Base-by-base conservation (phyloP, 148 eudicot genomes). In the Rhododendron kiyosumense region DNA sequence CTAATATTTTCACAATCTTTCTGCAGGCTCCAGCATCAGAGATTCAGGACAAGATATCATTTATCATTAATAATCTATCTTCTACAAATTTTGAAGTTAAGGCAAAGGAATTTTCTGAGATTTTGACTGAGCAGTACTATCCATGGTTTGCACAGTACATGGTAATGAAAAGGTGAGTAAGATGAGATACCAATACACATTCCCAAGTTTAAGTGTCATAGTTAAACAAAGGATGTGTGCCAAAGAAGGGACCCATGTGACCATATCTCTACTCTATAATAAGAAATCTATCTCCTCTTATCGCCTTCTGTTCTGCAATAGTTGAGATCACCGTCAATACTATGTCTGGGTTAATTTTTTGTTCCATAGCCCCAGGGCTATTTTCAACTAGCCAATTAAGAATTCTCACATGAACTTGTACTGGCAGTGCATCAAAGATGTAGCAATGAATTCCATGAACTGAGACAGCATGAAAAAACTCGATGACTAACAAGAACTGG, bases 71-170 rank as follows among this genome's bases (percentile, higher is more conserved):
- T 87, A 96, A 95, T 81, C 89, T 96, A 57, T 91, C 97, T 32
- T 85, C 90, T 54, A 85, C 96, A 80, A 95, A 93, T 90, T 43
- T 92, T 88, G 99, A 96, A 88, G 93, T 95, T 45, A 96, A 95
- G 91, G 98, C 96, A 59, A 96, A 92, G 89, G 99, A 96, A 69
- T 93, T 96, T 83, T 87, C 92, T 28, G 98, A 96, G 76, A 86
- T 94, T 82, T 89, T 96, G 86, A 94, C 88, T 81, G 96, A 94
- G 90, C 93, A 93, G 81, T 92, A 89, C 90, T 92, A 89, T 91
- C 94, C 97, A 41, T 96, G 99, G 99, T 96, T 96, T 92, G 98
- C 99, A 2, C 99, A 95, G 88, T 95, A 96, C 91, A 91, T 96
- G 95, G 98, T 96, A 85, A 95, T 96, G 96, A 95, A 95, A 91